Evolutionary conservation across 768 basidiomycete species (phyloP).

Genomic region (Psilocybe azurescens): DNA sequence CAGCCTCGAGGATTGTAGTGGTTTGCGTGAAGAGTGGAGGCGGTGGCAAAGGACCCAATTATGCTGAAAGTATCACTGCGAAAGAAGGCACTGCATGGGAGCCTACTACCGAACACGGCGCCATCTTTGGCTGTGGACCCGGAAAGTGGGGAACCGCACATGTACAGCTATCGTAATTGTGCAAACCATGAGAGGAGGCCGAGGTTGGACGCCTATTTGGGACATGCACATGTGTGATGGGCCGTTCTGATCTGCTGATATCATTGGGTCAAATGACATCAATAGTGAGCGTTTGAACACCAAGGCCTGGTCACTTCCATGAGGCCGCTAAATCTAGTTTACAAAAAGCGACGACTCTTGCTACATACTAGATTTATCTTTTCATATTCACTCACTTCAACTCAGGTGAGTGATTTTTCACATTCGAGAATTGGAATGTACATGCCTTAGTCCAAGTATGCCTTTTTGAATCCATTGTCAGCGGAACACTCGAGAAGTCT

Average conservation of each 20-base stretch:
- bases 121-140: slow-evolving; percentile 18
- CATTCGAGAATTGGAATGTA: no score
- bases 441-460: no score
- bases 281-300: neutral
- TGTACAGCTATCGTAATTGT: neutral
- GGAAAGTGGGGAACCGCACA: neutral
- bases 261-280: neutral
- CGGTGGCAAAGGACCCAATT: neutral
- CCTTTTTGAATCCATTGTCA: no score
- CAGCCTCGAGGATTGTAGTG: slow-evolving; percentile 13
- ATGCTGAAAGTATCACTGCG: neutral
- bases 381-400: no score
- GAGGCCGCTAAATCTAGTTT: no score
- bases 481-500: no score
- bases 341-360: no score
- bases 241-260: neutral
- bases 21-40: slow-evolving; percentile 7
- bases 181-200: neutral
- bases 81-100: neutral
- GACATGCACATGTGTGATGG: neutral
- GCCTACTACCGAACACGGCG: slow-evolving; percentile 12
- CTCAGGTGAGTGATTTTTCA: no score
- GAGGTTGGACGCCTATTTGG: neutral
- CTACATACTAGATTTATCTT: no score
- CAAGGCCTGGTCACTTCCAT: no score